Evolutionary conservation across 495 filamentous ascomycete species (phyloP).

Genomic region (Penicillium silybi): DNA sequence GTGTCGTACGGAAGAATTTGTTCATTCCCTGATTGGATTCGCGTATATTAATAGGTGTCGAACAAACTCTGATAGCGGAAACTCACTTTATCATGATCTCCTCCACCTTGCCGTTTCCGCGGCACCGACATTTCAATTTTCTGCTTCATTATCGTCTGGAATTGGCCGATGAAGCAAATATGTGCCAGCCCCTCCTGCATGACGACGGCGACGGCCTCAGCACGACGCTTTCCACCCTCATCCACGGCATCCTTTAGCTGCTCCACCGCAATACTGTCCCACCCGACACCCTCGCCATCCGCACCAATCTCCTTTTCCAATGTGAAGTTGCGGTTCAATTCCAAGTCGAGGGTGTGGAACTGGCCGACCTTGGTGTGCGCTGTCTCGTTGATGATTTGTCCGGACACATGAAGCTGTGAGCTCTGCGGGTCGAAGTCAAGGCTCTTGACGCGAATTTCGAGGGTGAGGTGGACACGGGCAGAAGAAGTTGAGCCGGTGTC

Average conservation of each 20-base stretch:
- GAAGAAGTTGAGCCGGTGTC: constrained; percentile 72
- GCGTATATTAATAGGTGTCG: background rate
- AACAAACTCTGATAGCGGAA: background rate
- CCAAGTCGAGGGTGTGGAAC: constrained; percentile 87
- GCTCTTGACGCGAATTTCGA: constrained; percentile 74
- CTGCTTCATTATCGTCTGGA: constrained; percentile 83
- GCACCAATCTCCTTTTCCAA: constrained; percentile 57
- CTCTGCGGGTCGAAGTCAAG: constrained; percentile 88
- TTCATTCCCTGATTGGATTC: constrained; percentile 52
- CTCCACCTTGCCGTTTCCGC: constrained; percentile 62
- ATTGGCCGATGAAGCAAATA: constrained; percentile 88
- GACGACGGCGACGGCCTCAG: constrained; percentile 80
- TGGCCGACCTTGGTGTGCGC: constrained; percentile 76
- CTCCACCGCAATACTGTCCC: constrained; percentile 85
- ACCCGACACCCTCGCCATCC: constrained; percentile 57
- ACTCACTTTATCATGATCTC: constrained; percentile 62
- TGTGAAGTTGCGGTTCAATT: constrained; percentile 84
- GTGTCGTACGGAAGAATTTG: constrained; percentile 74
- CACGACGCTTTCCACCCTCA: constrained; percentile 61
- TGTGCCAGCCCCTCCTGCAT: constrained; percentile 95
- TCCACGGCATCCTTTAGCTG: constrained; percentile 75
- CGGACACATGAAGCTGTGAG: constrained; percentile 79
- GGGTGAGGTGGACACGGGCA: constrained; percentile 69
- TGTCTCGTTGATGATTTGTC: constrained; percentile 79
- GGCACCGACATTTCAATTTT: constrained; percentile 80